Base-by-base conservation (phyloP, 2,329 filamentous ascomycete genomes). In the Diaporthe batatas region DNA sequence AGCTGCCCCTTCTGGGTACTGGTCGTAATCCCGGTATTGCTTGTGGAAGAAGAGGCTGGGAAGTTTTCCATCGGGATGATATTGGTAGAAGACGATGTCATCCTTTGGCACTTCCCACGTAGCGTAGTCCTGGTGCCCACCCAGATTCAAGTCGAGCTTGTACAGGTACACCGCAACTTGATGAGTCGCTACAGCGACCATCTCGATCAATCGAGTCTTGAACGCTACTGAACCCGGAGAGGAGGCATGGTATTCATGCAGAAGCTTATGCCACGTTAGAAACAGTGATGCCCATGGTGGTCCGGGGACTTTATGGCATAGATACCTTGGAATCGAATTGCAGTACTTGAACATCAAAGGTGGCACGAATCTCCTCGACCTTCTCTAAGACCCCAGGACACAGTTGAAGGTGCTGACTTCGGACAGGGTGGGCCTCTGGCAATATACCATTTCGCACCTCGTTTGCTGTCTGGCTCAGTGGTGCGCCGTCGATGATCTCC, bases 1-100 rank as follows among this genome's bases (percentile, higher is more conserved):
- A 14, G 78, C 78, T 21, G 79, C 57, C 7, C 76, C 78, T 0
- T 79, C 68, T 16, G 78, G 79, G 58, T 82, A 82, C 47, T 81
- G 77, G 12, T 80, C 75, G 59, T 78, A 73, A 54, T 78, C 75
- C 1, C 3, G 11, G 62, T 81, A 82, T 70, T 76, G 75, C 68
- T 16, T 51, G 57, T 82, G 80, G 10, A 54, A 42, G 67, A 83
- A 80, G 0, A 81, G 71, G 0, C 79, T 81, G 1, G 79, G 76
- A 10, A 65, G 72, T 11, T 58, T 68, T 29, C 44, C 68, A 32
- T 58, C 34, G 0, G 72, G 72, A 21, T 68, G 62, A 10, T 47
- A 62, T 69, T 70, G 12, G 8, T 47, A 29, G 51, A 70, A 75
- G 47, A 72, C 73, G 0, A 53, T 18, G 10, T 75, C 58, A 6